These are phyloP conservation scores for Phytophthora podocarpi DNA, from an alignment of 352 stramenopile species.

Conservation along the genomic window DNA sequence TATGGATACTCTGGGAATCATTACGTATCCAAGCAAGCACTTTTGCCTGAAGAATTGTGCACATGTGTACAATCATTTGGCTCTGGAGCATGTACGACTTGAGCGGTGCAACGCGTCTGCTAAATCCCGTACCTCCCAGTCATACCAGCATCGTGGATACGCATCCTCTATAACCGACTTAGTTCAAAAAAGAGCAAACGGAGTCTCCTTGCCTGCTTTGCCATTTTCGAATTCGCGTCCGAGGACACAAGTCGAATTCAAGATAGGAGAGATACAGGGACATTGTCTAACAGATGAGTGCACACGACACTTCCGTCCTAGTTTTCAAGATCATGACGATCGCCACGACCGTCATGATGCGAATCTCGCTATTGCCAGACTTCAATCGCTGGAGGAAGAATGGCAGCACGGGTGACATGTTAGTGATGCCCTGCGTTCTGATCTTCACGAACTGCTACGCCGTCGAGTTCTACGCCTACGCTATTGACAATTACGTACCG, in stretches of 20 bases:
- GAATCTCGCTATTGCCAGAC: slow-evolving; percentile 28
- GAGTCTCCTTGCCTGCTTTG: too few species aligned
- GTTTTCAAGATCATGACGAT: slow-evolving; percentile 23
- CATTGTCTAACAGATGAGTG: slow-evolving; percentile 1
- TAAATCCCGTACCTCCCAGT: too few species aligned
- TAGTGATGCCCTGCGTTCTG: slow-evolving; percentile 22
- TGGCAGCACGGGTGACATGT: slow-evolving; percentile 24
- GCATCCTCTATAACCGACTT: too few species aligned
- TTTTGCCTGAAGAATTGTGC: too few species aligned
- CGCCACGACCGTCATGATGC: slow-evolving; percentile 33
- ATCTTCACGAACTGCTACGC: slow-evolving; percentile 26
- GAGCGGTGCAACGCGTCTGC: too few species aligned
- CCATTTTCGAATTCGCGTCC: background rate
- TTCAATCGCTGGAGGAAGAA: slow-evolving; percentile 31
- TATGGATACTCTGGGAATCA: too few species aligned
- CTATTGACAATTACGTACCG: slow-evolving; percentile 40
- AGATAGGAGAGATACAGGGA: too few species aligned
- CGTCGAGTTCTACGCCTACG: slow-evolving; percentile 41
- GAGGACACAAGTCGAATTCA: too few species aligned
- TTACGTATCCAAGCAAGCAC: too few species aligned
- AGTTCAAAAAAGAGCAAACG: slow-evolving; percentile 2
- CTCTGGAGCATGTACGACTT: too few species aligned
- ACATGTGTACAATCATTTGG: too few species aligned
- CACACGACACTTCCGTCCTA: background rate
- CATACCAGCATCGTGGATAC: too few species aligned